phyloP scores from a whole-genome alignment of 306 rosid species.

The Prunus armeniaca region DNA sequence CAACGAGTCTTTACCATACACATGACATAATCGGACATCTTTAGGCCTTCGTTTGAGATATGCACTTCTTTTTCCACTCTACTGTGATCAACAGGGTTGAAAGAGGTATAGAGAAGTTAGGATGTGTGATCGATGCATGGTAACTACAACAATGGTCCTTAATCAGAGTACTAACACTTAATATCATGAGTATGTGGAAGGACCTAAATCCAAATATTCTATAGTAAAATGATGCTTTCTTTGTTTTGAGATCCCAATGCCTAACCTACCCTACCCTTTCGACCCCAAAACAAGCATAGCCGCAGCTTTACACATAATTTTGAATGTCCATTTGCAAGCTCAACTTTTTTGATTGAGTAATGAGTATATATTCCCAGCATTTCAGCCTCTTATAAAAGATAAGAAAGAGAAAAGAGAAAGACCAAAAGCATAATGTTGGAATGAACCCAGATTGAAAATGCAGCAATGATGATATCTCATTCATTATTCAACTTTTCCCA shows the following conservation, averaged over 20 bases:
- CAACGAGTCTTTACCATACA: no score
- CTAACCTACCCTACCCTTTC: not conserved
- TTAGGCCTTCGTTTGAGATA: no score
- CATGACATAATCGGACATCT: no score
- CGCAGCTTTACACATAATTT: not conserved
- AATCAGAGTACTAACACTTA: no score
- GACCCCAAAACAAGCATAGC: not conserved
- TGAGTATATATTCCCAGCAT: not conserved
- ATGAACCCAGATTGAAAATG: not conserved
- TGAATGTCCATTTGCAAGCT: not conserved
- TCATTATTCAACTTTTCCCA: not conserved
- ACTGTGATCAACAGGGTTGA: no score
- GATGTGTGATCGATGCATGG: no score
- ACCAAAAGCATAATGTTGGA: not conserved
- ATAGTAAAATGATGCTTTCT: not conserved
- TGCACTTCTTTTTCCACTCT: no score
- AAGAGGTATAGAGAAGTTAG: no score
- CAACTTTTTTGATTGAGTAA: not conserved
- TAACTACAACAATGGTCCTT: not conserved
- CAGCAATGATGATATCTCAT: not conserved
- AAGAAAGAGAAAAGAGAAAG: not conserved
- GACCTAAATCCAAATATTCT: not conserved
- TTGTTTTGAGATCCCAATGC: slow-evolving; percentile 4
- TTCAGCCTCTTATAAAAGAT: not conserved
- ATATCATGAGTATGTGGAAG: no score